Conservation (phyloP, 345 rosid genomes). For the Salix dunnii region DNA sequence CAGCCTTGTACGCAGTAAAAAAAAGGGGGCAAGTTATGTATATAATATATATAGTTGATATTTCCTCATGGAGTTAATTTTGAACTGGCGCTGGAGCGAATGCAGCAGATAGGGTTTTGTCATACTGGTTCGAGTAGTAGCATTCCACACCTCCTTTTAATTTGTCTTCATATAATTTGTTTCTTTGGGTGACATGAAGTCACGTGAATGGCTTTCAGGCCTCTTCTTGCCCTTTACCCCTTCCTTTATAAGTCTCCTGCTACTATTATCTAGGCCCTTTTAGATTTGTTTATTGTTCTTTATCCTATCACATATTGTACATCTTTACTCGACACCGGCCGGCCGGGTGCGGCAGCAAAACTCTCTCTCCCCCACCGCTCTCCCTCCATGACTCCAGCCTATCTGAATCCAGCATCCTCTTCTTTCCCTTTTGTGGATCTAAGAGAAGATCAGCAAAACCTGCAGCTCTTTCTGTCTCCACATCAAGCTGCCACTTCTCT, state of each 20-base stretch:
- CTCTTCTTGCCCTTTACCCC: constrained; percentile 7
- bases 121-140: constrained; percentile 34
- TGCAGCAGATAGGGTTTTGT: constrained; percentile 34
- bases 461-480: constrained; percentile 30
- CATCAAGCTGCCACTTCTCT: constrained; percentile 19
- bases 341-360: background rate
- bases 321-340: constrained; percentile 9
- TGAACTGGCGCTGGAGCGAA: background rate
- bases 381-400: constrained; percentile 32
- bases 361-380: background rate
- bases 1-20: constrained; percentile 12
- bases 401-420: constrained; percentile 26
- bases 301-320: constrained; percentile 9
- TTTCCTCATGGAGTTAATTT: background rate
- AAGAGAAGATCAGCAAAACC: constrained; percentile 27
- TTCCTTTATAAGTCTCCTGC: constrained; percentile 4
- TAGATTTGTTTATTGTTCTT: background rate
- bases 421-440: constrained; percentile 25
- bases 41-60: background rate
- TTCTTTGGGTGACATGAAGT: constrained; percentile 37
- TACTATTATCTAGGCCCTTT: constrained; percentile 5
- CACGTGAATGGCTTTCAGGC: constrained; percentile 48
- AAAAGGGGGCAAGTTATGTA: background rate
- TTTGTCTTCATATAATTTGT: constrained; percentile 37
- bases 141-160: constrained; percentile 38